Evolutionary conservation across 176 grass and related monocot species (phyloP), one percentile per base, ranked within the genome.

Genomic region (Musa acuminata): DNA sequence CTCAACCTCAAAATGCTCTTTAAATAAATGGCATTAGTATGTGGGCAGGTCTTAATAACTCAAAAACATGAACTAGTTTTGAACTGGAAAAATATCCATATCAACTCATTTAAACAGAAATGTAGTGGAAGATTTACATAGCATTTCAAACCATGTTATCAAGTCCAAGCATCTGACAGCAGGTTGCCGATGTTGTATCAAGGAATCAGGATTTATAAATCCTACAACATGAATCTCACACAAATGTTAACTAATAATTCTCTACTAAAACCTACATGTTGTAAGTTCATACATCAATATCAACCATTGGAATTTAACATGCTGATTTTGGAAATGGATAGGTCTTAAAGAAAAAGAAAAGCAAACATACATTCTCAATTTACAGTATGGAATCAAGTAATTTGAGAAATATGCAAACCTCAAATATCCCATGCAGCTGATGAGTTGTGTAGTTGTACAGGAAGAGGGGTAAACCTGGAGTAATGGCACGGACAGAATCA

Each of bases 401-500:
- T 65, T 65, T 75, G 69, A 69, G 49, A 70, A 83, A 52, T 48
- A 11, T 21, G 79, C 74, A 21, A 78, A 91, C 94, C 90, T 99
- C 95, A 82, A 99, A 99, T 70, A 99, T 87, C 17, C 95, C 95
- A 84, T 99, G 95, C 16, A 99, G 88, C 64, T 99, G 95, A 82
- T 99, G 95, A 65, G 88, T 99, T 0, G 95, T 99, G 72, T 99
- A 99, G 65, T 99, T 99, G 25, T 99, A 99, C 58, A 99, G 86
- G 80, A 99, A 99, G 80, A 99, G 95, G 67, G 95, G 95, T 60
- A 99, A 84, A n/a, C 95, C 95, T 53, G 95, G 95, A 74, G 90
- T 99, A 67, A 99, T 99, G 49, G 95, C 95, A 55, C 95, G 90
- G 22, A 99, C 95, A 67, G 95, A 99, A 85, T 99, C 95, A 79